Evolutionary conservation across 306 rosid genomes (phyloP), one percentile per base, ranked within the genome.

Genomic region (Pterocarpus santalinus): DNA sequence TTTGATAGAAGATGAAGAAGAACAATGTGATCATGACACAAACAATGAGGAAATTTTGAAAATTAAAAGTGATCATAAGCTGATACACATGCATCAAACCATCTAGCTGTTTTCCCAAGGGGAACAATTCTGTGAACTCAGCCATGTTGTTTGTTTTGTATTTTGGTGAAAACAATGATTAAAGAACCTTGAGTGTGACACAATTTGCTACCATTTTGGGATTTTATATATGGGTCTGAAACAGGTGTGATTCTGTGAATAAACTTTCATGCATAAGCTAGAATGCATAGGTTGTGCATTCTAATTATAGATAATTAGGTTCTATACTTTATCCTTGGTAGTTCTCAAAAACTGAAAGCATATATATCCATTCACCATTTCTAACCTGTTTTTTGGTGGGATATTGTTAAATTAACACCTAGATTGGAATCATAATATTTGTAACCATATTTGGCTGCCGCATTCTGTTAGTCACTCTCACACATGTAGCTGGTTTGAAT

Each of bases 1-100:
- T 80, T 69, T 80, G 87, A 8, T 84, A 51, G n/a, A 84, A 22
- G 68, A 84, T 84, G 81, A 75, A 80, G 57, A 80, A 52, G 14
- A 80, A 17, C 36, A 75, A 1, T 68, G 87, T 73, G 64, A 75
- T 7, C 22, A 75, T 44, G 17, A 22, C 0, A 7, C 71, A 7
- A 68, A 69, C 1, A 4, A 53, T 32, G 3, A 46, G 0, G 2
- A 62, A 8, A 0, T 84, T 79, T 84, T 81, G 81, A 68, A 55
- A 33, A 61, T 74, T 78, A 53, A 80, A 60, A 9, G 55, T 60
- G 58, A 84, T 60, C 17, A 65, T 39, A 13, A 66, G 28, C 44
- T 47, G 73, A 49, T 60, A 78, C 75, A 56, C 57, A 11, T 58
- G 66, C 62, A 78, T 8, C 32, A 72, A 78, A 0, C 72, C 83